phyloP scores from a whole-genome alignment of 805 yeast species.

The Wickerhamomyces alni region DNA sequence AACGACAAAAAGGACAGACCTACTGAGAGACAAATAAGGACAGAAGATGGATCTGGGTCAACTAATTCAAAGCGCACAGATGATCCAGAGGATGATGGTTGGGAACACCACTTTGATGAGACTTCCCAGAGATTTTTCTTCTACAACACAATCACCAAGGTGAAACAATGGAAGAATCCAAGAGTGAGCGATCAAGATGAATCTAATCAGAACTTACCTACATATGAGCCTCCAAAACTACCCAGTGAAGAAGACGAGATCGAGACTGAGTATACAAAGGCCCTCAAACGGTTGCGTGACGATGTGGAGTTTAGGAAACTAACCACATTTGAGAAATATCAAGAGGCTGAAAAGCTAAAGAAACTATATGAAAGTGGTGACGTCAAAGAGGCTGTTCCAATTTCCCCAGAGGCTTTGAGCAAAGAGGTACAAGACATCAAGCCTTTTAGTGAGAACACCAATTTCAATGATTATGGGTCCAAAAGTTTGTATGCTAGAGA shows the following conservation, averaged over 20 bases:
- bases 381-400: background rate
- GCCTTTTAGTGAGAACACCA: slow-evolving; percentile 2
- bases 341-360: slow-evolving; percentile 5
- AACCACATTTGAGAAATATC: slow-evolving; percentile 9
- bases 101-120: slow-evolving; percentile 10
- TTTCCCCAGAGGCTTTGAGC: background rate
- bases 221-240: slow-evolving; percentile 8
- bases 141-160: slow-evolving; percentile 4
- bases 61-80: background rate
- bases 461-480: slow-evolving; percentile 5
- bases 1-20: too few relatives aligned
- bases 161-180: slow-evolving; percentile 11
- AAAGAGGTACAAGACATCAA: background rate
- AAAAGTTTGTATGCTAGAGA: slow-evolving; percentile 3
- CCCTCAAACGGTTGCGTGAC: slow-evolving; percentile 1
- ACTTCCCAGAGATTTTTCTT: slow-evolving; percentile 6
- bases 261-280: background rate
- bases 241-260: slow-evolving; percentile 7
- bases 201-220: slow-evolving; percentile 7
- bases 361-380: background rate
- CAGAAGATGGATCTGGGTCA: too few relatives aligned
- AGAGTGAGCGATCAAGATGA: slow-evolving; percentile 6
- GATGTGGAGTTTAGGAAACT: slow-evolving; percentile 6
- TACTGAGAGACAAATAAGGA: too few relatives aligned
- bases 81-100: slow-evolving; percentile 6